Percentiles rank a stretch among this genome's conserved stretches.
phyloP scores from a whole-genome alignment of 1,284 basidiomycete species.

The Moniliella sp. region DNA sequence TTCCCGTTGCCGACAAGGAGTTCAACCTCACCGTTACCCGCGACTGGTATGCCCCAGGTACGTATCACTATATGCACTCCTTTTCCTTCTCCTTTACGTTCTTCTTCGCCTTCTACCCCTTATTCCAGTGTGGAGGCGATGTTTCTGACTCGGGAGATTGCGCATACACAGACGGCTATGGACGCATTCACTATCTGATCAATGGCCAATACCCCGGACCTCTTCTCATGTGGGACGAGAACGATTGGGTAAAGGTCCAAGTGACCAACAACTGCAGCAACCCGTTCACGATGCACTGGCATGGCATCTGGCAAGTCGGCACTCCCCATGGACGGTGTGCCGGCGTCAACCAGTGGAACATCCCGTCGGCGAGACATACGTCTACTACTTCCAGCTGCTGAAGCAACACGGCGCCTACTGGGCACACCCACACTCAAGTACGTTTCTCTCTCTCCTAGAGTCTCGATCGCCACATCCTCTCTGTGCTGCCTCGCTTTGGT shows the following conservation, averaged over 20 bases:
- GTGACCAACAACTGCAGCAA: constrained; percentile 8
- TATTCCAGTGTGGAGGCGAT: too few relatives aligned
- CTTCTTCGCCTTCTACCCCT: too few relatives aligned
- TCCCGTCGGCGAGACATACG: constrained; percentile 9
- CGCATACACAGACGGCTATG: constrained; percentile 11
- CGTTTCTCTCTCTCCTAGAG: too few relatives aligned
- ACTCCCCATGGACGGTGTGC: constrained; percentile 16
- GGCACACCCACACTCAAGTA: constrained; percentile 8
- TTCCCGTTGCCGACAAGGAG: neutral
- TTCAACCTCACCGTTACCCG: neutral
- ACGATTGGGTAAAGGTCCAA: constrained; percentile 10
- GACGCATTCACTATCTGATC: constrained; percentile 10
- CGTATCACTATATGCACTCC: neutral
- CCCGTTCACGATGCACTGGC: constrained; percentile 6
- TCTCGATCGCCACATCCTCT: too few relatives aligned
- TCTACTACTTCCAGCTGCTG: constrained; percentile 10
- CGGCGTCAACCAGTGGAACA: constrained; percentile 15
- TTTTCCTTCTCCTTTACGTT: neutral
- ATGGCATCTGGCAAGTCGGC: constrained; percentile 14
- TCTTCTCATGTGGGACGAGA: constrained; percentile 13
- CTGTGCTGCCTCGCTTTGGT: too few relatives aligned
- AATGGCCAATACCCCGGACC: constrained; percentile 11
- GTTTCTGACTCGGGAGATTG: constrained; percentile 4
- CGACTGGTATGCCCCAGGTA: neutral
- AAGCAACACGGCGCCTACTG: constrained; percentile 13